Conservation (phyloP, 208 protist species). For the Trypanosoma rangeli region DNA sequence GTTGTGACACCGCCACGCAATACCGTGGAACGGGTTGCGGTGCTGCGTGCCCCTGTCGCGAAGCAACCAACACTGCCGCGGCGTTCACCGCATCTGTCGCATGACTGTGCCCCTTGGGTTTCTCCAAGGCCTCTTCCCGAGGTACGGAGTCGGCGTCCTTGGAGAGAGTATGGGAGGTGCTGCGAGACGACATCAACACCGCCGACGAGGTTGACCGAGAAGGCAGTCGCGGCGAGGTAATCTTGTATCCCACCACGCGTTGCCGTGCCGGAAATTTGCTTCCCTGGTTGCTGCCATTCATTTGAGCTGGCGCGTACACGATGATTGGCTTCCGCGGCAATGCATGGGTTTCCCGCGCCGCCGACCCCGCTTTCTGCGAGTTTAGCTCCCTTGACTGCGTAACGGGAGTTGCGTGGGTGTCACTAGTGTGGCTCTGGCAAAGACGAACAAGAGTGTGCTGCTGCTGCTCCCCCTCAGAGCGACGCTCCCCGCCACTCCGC, state of each 20-base stretch:
- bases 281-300: neutral
- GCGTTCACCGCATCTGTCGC: neutral
- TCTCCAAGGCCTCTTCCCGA: neutral
- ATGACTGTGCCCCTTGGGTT: neutral
- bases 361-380: neutral
- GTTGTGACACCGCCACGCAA: neutral
- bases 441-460: neutral
- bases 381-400: neutral
- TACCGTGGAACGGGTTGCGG: neutral
- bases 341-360: neutral
- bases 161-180: neutral
- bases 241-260: conserved; percentile 45
- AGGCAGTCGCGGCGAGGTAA: conserved; percentile 15
- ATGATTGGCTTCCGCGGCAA: conserved; percentile 33
- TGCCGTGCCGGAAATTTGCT: conserved; percentile 33
- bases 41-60: neutral
- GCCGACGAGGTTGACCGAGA: neutral
- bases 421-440: neutral
- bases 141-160: neutral
- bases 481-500: conserved; percentile 5
- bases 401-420: neutral
- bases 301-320: conserved; percentile 34
- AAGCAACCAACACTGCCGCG: neutral
- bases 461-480: neutral
- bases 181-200: neutral